Evolutionary conservation across 83 land plant genomes (phyloP).

Genomic region (Larix sibirica): DNA sequence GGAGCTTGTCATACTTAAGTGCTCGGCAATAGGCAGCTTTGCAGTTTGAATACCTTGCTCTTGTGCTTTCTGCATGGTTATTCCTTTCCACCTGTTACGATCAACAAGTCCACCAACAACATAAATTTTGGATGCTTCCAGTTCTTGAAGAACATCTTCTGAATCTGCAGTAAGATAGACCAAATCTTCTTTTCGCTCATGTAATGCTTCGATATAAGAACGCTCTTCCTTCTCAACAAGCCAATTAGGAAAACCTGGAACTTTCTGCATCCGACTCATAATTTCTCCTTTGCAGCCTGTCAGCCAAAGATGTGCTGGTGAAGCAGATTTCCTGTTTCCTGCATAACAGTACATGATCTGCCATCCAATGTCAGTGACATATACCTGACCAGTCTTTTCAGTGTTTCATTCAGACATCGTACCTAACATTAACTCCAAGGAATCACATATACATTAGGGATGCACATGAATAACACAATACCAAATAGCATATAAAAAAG

Average conservation of each 20-base stretch:
- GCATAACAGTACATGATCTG: conserved; percentile 99
- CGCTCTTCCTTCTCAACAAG: conserved; percentile 70
- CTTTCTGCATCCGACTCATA: conserved; percentile 50
- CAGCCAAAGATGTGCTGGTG: conserved; percentile 79
- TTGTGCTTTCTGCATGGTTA: conserved; percentile 83
- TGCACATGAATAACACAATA: too few relatives aligned
- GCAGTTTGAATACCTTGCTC: conserved; percentile 89
- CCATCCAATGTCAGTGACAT: conserved; percentile 24
- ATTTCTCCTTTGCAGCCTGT: conserved; percentile 89
- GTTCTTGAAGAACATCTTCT: conserved; percentile 65
- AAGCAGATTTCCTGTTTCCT: conserved; percentile 67
- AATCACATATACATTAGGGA: too few relatives aligned
- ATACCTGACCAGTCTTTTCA: neutral
- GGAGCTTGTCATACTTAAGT: conserved; percentile 84
- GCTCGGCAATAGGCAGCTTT: conserved; percentile 77
- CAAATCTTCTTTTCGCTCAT: conserved; percentile 70
- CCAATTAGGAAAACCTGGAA: conserved; percentile 93
- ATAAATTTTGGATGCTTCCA: conserved; percentile 78
- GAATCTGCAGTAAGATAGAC: conserved; percentile 97
- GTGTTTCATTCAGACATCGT: too few relatives aligned
- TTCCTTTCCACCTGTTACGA: conserved; percentile 85
- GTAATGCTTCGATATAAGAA: conserved; percentile 80
- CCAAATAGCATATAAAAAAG: too few relatives aligned
- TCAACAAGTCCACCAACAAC: conserved; percentile 95
- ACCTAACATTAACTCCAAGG: too few relatives aligned